Percentiles rank a stretch among this genome's conserved stretches.
Conservation (phyloP, 2,329 filamentous ascomycete genomes). For the Beauveria pseudobassiana region DNA sequence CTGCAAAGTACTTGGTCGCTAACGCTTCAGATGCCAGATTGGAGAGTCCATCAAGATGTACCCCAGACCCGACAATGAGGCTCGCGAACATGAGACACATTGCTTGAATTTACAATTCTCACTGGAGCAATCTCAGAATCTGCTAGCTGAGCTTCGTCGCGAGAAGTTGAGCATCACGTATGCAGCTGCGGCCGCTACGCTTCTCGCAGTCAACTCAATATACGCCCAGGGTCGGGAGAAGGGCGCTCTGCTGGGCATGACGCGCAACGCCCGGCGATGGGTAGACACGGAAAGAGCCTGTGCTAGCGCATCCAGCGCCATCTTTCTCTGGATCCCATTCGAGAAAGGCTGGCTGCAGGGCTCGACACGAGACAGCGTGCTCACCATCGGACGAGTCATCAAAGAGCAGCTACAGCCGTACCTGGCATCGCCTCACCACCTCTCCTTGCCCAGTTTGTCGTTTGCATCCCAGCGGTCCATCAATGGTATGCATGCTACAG, state of each 20-base stretch:
- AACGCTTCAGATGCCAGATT: background rate
- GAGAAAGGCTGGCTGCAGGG: background rate
- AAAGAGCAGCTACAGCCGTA: background rate
- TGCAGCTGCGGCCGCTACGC: background rate
- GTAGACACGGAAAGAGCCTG: background rate
- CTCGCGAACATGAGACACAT: background rate
- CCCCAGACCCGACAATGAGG: background rate
- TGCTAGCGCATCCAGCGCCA: background rate
- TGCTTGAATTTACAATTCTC: background rate
- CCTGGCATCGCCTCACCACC: background rate
- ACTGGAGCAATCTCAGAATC: background rate
- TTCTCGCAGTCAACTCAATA: background rate
- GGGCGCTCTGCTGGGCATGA: conserved; percentile 1
- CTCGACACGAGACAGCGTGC: background rate
- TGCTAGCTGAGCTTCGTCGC: background rate
- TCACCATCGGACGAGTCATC: background rate
- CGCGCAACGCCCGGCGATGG: conserved; percentile 1
- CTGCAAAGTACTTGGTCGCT: background rate
- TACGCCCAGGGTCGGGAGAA: background rate
- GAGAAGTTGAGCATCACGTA: background rate
- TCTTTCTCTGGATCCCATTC: conserved; percentile 1
- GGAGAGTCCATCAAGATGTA: background rate
- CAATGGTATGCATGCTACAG: background rate
- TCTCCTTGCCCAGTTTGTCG: background rate
- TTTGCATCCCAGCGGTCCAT: background rate